These are phyloP conservation scores for Xanthoconium purpureum DNA, from an alignment of 768 basidiomycete genomes.

Conservation along the genomic window DNA sequence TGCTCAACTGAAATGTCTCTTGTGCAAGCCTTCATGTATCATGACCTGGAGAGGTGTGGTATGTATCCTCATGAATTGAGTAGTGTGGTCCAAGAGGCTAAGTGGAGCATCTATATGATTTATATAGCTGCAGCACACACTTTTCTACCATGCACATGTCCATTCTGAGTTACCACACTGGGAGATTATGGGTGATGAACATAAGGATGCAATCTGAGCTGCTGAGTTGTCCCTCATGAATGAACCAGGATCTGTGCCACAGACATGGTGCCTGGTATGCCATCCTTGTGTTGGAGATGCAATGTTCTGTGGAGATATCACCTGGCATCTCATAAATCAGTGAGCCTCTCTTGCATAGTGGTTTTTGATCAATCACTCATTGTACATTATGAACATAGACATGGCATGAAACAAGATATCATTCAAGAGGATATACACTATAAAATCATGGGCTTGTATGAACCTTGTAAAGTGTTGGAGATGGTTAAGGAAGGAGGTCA, in stretches of 20 bases:
- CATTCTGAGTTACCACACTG: not conserved
- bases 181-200: not conserved
- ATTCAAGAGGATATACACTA: not conserved
- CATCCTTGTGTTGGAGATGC: no score
- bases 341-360: not conserved
- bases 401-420: not conserved
- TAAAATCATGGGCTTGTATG: not conserved
- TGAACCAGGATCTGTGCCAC: no score
- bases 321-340: not conserved
- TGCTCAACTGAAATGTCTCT: not conserved
- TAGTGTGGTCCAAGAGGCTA: not conserved
- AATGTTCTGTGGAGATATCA: not conserved
- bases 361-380: no score
- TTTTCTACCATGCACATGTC: not conserved
- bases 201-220: not conserved
- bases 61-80: not conserved
- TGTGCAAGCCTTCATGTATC: not conserved
- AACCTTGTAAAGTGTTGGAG: not conserved
- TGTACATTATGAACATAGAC: not conserved
- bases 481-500: not conserved
- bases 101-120: not conserved
- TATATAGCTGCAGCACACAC: not conserved
- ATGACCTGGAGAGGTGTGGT: conserved; percentile 1
- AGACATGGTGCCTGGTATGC: not conserved
- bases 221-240: not conserved